Percentiles rank a stretch among this genome's conserved stretches.
Conservation (phyloP, 2,329 filamentous ascomycete species). For the Magnaporthiopsis incrustans region DNA sequence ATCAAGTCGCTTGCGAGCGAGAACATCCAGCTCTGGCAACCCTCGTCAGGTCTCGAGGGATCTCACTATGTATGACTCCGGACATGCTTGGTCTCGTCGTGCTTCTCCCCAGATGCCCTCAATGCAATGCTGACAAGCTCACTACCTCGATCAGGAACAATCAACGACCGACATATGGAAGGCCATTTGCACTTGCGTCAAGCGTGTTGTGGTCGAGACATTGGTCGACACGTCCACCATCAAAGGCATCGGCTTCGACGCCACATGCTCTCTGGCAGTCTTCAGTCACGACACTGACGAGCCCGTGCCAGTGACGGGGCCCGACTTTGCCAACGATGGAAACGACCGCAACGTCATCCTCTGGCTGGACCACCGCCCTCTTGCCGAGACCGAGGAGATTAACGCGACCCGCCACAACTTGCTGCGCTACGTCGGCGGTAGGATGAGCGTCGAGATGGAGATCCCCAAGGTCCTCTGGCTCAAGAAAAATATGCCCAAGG, state of each 20-base stretch:
- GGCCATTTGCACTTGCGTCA: conserved; percentile 84
- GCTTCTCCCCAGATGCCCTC: neutral
- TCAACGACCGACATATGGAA: conserved; percentile 96
- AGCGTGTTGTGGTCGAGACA: conserved; percentile 73
- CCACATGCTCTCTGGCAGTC: conserved; percentile 93
- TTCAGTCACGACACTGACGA: conserved; percentile 85
- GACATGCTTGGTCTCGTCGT: conserved; percentile 14
- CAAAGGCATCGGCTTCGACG: conserved; percentile 92
- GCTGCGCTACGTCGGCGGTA: conserved; percentile 90
- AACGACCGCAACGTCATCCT: conserved; percentile 92
- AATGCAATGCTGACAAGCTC: neutral
- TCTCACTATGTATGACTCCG: conserved; percentile 46
- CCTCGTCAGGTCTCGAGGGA: conserved; percentile 53
- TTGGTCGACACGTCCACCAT: conserved; percentile 68
- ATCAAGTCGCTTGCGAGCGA: conserved; percentile 71
- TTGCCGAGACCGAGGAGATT: conserved; percentile 86
- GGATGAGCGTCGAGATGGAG: conserved; percentile 99
- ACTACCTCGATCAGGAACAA: conserved; percentile 65
- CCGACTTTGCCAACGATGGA: conserved; percentile 69
- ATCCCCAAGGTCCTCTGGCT: conserved; percentile 97
- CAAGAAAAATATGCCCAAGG: conserved; percentile 94
- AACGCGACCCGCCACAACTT: conserved; percentile 89
- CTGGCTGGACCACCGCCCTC: conserved; percentile 92
- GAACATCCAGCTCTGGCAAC: conserved; percentile 74
- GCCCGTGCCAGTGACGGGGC: conserved; percentile 83